Evolutionary conservation across 768 basidiomycete genomes (phyloP), one percentile per base, ranked within the genome.

Genomic region (Lentinus tigrinus): DNA sequence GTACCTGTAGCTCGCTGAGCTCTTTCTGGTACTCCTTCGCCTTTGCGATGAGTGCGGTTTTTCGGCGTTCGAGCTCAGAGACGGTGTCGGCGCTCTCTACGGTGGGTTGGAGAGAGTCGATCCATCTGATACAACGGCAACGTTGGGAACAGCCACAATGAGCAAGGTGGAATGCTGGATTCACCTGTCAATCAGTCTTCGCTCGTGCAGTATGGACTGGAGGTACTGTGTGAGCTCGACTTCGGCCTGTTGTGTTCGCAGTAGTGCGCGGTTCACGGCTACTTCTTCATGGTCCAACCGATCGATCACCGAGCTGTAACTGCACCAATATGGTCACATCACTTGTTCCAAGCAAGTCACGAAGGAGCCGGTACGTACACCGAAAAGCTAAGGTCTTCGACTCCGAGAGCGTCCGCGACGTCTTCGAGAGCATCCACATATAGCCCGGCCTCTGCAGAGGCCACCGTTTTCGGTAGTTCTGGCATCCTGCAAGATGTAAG

Each of bases 11-110:
- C 10, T 56, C 40, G 24, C 74, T 74, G 1, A 82, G 70, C 43
- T 77, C 74, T 43, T 70, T 69, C 61, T 77, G 76, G 57, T 78
- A 77, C 61, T 81, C 80, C 56, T 79, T 79, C 0, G 78, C 79
- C 57, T 78, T 82, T 36, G 73, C 72, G 1, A 74, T 56, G n/a
- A 80, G 57, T 4, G 68, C 70, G n/a, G 77, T 76, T 59, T 74
- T 76, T 1, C 73, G 71, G 28, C 77, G 70, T 47, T 79, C 77
- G 3, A 80, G 58, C 13, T 64, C 67, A 0, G 69, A 62, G 8
- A 70, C 56, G 11, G 59, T 72, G 42, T 76, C 74, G 1, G 67
- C 53, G 6, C 63, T 54, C 16, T 39, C n/a, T 4, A 51, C 37
- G 5, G 72, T 72, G 10, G 67, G 57, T 7, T 64, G 63, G 4